A percentile compares a stretch with the other conserved stretches of the same genome.
Evolutionary conservation across 139 green algal species (phyloP).

Genomic region (Auxenochlorella protothecoides): DNA sequence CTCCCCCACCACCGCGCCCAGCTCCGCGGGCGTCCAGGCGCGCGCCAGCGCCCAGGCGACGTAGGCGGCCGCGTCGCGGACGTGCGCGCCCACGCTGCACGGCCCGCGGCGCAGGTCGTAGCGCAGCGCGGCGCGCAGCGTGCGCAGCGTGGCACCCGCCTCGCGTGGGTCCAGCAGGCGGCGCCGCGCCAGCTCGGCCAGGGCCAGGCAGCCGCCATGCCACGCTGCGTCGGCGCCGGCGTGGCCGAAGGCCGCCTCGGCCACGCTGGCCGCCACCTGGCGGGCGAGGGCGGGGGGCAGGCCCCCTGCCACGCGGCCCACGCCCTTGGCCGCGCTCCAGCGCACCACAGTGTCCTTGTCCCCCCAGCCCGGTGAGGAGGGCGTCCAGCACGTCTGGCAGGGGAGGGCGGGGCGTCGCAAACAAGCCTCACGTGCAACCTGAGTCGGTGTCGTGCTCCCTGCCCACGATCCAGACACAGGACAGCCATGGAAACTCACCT

Average conservation of each 20-base stretch:
- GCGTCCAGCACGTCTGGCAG: slow-evolving; percentile 17
- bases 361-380: slow-evolving; percentile 54
- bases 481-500: too few relatives aligned
- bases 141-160: slow-evolving; percentile 37
- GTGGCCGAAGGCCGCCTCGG: slow-evolving; percentile 50
- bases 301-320: slow-evolving; percentile 69
- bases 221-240: slow-evolving; percentile 64
- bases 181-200: slow-evolving; percentile 86
- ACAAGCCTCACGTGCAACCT: too few relatives aligned
- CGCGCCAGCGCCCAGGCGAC: slow-evolving; percentile 93
- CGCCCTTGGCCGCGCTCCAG: slow-evolving; percentile 88
- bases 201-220: slow-evolving; percentile 90
- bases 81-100: slow-evolving; percentile 82
- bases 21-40: slow-evolving; percentile 58
- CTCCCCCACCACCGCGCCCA: slow-evolving; percentile 27
- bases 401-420: not conserved
- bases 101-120: slow-evolving; percentile 86
- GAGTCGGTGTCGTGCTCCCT: too few relatives aligned
- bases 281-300: slow-evolving; percentile 74
- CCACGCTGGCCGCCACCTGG: slow-evolving; percentile 67
- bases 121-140: slow-evolving; percentile 57
- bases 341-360: slow-evolving; percentile 92
- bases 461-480: too few relatives aligned
- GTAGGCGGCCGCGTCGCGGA: slow-evolving; percentile 91
- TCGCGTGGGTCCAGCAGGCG: slow-evolving; percentile 68